Evolutionary conservation across 2,329 filamentous ascomycete species (phyloP).

Genomic region (Colletotrichum gigasporum): DNA sequence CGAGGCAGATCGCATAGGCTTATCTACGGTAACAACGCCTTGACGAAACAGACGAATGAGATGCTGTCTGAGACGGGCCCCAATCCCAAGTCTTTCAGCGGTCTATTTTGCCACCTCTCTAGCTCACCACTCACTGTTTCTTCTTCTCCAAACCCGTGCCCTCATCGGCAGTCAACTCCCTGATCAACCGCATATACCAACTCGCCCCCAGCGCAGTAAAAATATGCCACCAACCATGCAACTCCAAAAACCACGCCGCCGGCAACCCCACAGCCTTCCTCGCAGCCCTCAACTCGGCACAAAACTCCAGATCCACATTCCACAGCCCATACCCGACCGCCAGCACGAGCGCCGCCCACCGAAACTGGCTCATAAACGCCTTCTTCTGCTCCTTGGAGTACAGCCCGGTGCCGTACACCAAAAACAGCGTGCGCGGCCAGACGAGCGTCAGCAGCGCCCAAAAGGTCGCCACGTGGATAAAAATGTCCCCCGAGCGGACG

Average conservation of each 20-base stretch:
- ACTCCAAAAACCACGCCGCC: constrained; percentile 63
- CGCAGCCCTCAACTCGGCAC: constrained; percentile 54
- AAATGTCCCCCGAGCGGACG: constrained; percentile 51
- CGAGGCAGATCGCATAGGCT: too few species aligned
- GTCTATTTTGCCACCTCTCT: too few species aligned
- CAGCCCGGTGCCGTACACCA: constrained; percentile 43
- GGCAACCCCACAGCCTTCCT: constrained; percentile 60
- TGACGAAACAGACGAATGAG: too few species aligned
- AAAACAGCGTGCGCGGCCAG: constrained; percentile 44
- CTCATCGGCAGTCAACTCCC: constrained; percentile 20
- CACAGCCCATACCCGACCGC: constrained; percentile 61
- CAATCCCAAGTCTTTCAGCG: too few species aligned
- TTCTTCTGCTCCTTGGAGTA: constrained; percentile 39
- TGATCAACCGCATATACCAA: constrained; percentile 45
- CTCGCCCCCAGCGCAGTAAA: constrained; percentile 65
- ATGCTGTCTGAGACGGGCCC: too few species aligned
- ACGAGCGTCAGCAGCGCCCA: constrained; percentile 43
- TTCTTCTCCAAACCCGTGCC: neutral
- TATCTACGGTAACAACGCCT: too few species aligned
- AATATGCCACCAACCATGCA: constrained; percentile 73
- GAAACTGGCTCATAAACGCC: constrained; percentile 38
- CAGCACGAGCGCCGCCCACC: constrained; percentile 45
- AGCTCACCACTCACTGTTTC: neutral
- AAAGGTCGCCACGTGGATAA: constrained; percentile 53
- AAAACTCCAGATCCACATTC: constrained; percentile 66